Percentiles rank a stretch among this genome's conserved stretches.
Evolutionary conservation across 1,139 yeast species (phyloP).

Genomic region (Arxiozyma bovina): DNA sequence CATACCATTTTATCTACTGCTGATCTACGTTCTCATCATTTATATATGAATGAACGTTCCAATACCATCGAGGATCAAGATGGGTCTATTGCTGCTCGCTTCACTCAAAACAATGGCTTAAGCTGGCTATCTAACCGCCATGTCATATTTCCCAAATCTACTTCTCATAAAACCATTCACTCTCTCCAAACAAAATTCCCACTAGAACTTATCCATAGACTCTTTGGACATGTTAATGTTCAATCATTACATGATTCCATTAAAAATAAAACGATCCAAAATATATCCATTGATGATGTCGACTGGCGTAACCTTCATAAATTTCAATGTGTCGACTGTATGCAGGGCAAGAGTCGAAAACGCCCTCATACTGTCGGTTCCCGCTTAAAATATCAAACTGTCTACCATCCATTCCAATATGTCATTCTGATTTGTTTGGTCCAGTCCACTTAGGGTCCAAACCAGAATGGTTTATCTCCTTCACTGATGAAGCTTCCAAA

Average conservation of each 20-base stretch:
- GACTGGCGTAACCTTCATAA: not conserved
- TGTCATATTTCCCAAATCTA: not conserved
- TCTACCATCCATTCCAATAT: slow-evolving; percentile 5
- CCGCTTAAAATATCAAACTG: slow-evolving; percentile 3
- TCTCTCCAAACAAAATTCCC: not conserved
- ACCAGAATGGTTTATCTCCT: slow-evolving; percentile 4
- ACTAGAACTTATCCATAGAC: not conserved
- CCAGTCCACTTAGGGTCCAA: slow-evolving; percentile 1
- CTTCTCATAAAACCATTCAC: not conserved
- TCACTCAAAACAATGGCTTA: no score
- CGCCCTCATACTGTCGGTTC: slow-evolving; percentile 5
- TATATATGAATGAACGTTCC: no score
- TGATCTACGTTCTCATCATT: no score
- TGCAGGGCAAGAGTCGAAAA: slow-evolving; percentile 4
- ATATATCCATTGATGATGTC: not conserved
- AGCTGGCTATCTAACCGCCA: no score
- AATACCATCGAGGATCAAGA: no score
- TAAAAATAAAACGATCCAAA: not conserved
- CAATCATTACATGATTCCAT: not conserved
- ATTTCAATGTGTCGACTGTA: no score
- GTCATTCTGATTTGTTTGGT: slow-evolving; percentile 9
- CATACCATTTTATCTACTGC: no score
- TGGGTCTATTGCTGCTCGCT: no score
- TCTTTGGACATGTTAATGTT: slow-evolving; percentile 2
- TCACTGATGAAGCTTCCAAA: slow-evolving; percentile 4